These are phyloP conservation scores for Mycena polygramma DNA, from an alignment of 768 basidiomycete species.

Conservation along the genomic window DNA sequence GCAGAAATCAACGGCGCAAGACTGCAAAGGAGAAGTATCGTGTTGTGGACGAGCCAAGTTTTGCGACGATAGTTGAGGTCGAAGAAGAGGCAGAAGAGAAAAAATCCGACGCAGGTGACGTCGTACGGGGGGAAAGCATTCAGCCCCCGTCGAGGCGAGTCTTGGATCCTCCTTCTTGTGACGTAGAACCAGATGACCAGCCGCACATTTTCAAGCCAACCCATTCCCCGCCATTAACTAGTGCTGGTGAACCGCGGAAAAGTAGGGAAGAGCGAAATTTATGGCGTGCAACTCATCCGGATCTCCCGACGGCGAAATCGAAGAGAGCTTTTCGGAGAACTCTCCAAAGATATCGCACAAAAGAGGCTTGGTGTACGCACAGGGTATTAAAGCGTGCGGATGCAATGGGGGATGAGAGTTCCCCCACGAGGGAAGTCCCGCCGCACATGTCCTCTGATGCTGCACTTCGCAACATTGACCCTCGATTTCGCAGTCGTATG, in stretches of 20 bases:
- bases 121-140: background rate
- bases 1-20: too few relatives aligned
- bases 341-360: background rate
- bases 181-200: conserved; percentile 2
- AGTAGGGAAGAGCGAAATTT: background rate
- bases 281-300: background rate
- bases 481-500: background rate
- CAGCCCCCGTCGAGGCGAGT: conserved; percentile 31
- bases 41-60: too few relatives aligned
- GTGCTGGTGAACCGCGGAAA: background rate
- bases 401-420: conserved; percentile 25
- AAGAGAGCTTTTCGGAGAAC: background rate
- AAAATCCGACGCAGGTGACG: too few relatives aligned
- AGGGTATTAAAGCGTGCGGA: conserved; percentile 10
- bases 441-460: background rate
- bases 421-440: conserved; percentile 28
- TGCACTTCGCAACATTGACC: conserved; percentile 5
- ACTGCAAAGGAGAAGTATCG: too few relatives aligned
- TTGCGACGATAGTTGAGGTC: too few relatives aligned
- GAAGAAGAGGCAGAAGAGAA: too few relatives aligned
- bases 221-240: background rate
- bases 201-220: background rate
- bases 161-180: background rate
- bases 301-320: too few relatives aligned
- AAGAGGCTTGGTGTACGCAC: background rate